A percentile compares a stretch with the other conserved stretches of the same genome.
Evolutionary conservation across 1,139 yeast genomes (phyloP).

Genomic region (Diutina ranongensis): DNA sequence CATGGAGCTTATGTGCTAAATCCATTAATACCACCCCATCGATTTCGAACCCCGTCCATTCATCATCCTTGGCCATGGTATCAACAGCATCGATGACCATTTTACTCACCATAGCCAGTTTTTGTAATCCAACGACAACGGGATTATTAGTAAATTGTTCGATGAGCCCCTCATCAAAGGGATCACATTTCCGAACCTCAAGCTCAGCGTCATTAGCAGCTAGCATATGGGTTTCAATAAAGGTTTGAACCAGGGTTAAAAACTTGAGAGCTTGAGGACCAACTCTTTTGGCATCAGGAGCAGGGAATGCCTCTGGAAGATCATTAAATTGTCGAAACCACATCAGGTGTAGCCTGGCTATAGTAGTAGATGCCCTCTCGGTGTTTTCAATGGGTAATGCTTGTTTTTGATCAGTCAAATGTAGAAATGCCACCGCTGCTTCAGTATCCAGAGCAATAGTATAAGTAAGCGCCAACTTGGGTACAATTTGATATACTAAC

Average conservation of each 20-base stretch:
- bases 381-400: neutral
- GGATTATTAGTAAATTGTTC: neutral
- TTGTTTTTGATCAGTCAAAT: neutral
- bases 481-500: neutral
- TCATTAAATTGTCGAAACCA: constrained; percentile 2
- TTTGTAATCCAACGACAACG: neutral
- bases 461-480: neutral
- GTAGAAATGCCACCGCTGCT: constrained; percentile 1
- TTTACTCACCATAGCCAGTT: neutral
- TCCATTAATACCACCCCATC: neutral
- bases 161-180: neutral
- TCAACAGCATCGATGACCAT: neutral
- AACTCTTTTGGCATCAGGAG: neutral
- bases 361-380: neutral
- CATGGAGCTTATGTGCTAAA: neutral
- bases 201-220: neutral
- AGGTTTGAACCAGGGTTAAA: neutral
- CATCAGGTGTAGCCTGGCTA: neutral
- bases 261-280: neutral
- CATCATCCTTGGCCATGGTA: neutral
- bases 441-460: constrained; percentile 3
- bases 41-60: neutral
- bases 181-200: neutral
- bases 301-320: neutral
- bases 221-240: neutral